Percentiles rank a stretch among this genome's conserved stretches.
These are phyloP conservation scores for Leccinum pachyderme DNA, from an alignment of 1,284 basidiomycete genomes.

Conservation along the genomic window DNA sequence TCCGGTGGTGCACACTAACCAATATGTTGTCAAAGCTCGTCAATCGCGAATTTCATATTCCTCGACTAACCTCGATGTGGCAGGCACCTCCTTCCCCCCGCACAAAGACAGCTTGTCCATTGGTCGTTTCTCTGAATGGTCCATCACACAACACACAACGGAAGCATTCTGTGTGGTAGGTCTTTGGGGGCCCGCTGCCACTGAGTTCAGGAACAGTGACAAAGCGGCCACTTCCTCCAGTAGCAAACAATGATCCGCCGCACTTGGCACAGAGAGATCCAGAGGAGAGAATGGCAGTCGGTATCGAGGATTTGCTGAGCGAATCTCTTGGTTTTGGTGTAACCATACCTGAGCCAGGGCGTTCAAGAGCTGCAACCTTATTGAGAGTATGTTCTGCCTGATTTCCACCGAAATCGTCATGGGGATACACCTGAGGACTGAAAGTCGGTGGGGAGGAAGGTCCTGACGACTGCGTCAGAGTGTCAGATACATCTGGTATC, in stretches of 20 bases:
- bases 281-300: conserved; percentile 26
- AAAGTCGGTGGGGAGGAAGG: conserved; percentile 53
- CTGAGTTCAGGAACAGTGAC: conserved; percentile 64
- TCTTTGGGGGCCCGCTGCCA: conserved; percentile 44
- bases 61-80: conserved; percentile 61
- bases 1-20: conserved; percentile 64
- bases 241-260: conserved; percentile 52
- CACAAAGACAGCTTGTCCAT: conserved; percentile 66
- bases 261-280: conserved; percentile 56
- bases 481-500: conserved; percentile 59
- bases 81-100: conserved; percentile 62
- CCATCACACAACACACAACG: conserved; percentile 64
- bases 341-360: conserved; percentile 8
- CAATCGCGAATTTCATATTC: neutral
- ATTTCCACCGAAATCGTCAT: conserved; percentile 13
- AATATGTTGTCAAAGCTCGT: conserved; percentile 2
- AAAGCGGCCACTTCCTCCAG: conserved; percentile 54
- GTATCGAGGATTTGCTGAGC: conserved; percentile 21
- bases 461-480: conserved; percentile 52
- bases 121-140: conserved; percentile 57
- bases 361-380: conserved; percentile 9
- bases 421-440: conserved; percentile 28
- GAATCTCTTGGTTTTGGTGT: conserved; percentile 29
- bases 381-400: conserved; percentile 9
- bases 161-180: conserved; percentile 74